A percentile compares a stretch with the other conserved stretches of the same genome.
These are phyloP conservation scores for Macrocystidia cucumis DNA, from an alignment of 1,284 basidiomycete species.

Conservation along the genomic window DNA sequence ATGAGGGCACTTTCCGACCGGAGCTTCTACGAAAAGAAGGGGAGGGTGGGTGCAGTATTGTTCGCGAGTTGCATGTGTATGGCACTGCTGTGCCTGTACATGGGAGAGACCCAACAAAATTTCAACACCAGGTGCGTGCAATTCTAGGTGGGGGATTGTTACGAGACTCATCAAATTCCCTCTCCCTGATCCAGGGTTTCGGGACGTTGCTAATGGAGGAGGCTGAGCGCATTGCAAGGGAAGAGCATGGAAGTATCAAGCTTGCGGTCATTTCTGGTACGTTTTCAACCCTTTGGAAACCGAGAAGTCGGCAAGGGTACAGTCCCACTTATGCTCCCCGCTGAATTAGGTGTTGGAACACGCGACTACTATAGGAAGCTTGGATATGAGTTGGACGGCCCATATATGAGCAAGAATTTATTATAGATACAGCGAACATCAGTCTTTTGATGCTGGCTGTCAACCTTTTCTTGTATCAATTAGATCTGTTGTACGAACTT, in stretches of 20 bases:
- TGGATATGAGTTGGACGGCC: slow-evolving; percentile 92
- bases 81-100: slow-evolving; percentile 98
- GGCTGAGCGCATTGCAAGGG: slow-evolving; percentile 95
- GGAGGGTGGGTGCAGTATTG: slow-evolving; percentile 87
- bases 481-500: slow-evolving; percentile 9
- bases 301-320: too few relatives aligned
- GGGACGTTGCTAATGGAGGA: slow-evolving; percentile 99
- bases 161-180: slow-evolving; percentile 4
- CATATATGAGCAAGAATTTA: slow-evolving; percentile 90
- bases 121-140: slow-evolving; percentile 86
- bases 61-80: slow-evolving; percentile 97
- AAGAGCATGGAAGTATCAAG: slow-evolving; percentile 94
- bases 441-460: too few relatives aligned
- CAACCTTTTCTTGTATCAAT: slow-evolving; percentile 10
- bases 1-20: slow-evolving; percentile 93
- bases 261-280: slow-evolving; percentile 92
- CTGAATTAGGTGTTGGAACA: slow-evolving; percentile 76
- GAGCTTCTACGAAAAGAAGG: slow-evolving; percentile 73
- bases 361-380: slow-evolving; percentile 91
- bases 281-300: slow-evolving; percentile 14
- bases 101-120: slow-evolving; percentile 95
- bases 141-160: too few relatives aligned
- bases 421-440: too few relatives aligned
- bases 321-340: too few relatives aligned
- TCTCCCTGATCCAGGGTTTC: slow-evolving; percentile 59